A percentile compares a stretch with the other conserved stretches of the same genome.
These are phyloP conservation scores for Pezicula carpinea DNA, from an alignment of 2,329 filamentous ascomycete species.

Conservation along the genomic window DNA sequence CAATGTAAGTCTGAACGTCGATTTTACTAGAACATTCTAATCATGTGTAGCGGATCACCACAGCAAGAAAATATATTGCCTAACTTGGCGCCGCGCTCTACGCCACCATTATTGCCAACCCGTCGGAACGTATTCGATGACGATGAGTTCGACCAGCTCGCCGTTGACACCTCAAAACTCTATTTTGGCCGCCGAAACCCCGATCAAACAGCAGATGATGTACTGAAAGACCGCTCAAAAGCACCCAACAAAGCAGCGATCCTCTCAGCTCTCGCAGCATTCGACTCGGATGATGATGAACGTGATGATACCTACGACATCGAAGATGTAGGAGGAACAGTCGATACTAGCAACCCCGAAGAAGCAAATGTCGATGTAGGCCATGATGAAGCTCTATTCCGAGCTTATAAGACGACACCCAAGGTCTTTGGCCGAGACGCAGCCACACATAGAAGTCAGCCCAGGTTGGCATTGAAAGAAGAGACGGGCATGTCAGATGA, in stretches of 20 bases:
- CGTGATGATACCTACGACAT: constrained; percentile 95
- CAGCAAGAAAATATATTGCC: constrained; percentile 26
- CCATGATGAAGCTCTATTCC: constrained; percentile 70
- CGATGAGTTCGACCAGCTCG: constrained; percentile 72
- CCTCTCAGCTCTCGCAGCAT: constrained; percentile 78
- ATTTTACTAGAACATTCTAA: background rate
- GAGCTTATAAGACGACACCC: constrained; percentile 60
- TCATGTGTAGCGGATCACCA: constrained; percentile 21
- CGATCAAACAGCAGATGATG: constrained; percentile 62
- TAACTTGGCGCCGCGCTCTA: constrained; percentile 54
- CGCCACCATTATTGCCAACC: constrained; percentile 49
- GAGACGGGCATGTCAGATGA: constrained; percentile 91
- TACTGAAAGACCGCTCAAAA: constrained; percentile 60
- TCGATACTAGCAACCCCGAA: constrained; percentile 56
- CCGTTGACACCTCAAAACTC: constrained; percentile 60
- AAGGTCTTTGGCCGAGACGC: constrained; percentile 68
- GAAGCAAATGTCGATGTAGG: constrained; percentile 34
- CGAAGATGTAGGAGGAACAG: constrained; percentile 83
- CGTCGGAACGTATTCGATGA: constrained; percentile 75
- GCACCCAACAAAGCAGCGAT: constrained; percentile 80
- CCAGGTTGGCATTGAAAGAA: constrained; percentile 59
- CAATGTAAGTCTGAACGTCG: constrained; percentile 28
- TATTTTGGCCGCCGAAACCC: constrained; percentile 72
- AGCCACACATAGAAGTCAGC: constrained; percentile 59
- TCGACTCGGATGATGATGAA: constrained; percentile 94